Evolutionary conservation across 139 green algal genomes (phyloP).

Genomic region (Spirogloea muscicola): DNA sequence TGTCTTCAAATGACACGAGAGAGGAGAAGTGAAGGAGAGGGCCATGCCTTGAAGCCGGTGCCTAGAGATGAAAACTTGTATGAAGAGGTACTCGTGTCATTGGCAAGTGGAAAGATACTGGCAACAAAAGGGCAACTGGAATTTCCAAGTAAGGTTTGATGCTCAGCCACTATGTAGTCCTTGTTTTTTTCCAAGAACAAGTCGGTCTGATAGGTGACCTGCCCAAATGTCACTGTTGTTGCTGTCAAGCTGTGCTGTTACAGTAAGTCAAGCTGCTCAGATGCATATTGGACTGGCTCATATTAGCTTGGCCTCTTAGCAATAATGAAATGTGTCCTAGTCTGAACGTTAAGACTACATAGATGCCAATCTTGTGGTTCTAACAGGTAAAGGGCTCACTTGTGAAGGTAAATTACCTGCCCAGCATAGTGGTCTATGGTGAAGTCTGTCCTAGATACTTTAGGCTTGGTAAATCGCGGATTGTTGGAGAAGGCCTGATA

Average conservation of each 20-base stretch:
- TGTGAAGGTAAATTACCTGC: too few relatives aligned
- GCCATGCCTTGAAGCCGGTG: slow-evolving; percentile 92
- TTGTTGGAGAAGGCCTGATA: slow-evolving; percentile 56
- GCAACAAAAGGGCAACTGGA: slow-evolving; percentile 63
- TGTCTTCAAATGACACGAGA: too few relatives aligned
- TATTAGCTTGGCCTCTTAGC: not conserved
- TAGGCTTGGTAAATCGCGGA: slow-evolving; percentile 84
- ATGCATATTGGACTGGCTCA: not conserved
- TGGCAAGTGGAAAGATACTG: not conserved
- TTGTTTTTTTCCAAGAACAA: slow-evolving; percentile 75
- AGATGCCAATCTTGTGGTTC: too few relatives aligned
- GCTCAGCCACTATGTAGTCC: slow-evolving; percentile 96
- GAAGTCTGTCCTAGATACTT: slow-evolving; percentile 73
- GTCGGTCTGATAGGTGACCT: slow-evolving; percentile 55
- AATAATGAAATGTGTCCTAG: too few relatives aligned
- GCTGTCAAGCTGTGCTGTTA: not conserved
- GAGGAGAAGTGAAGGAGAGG: too few relatives aligned
- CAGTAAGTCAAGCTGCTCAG: not conserved
- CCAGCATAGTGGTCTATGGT: slow-evolving; percentile 95
- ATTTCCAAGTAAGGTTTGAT: slow-evolving; percentile 78
- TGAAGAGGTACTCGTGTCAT: not conserved
- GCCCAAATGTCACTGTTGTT: too few relatives aligned
- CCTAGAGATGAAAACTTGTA: slow-evolving; percentile 73
- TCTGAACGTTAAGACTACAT: too few relatives aligned
- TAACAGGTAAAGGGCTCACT: too few relatives aligned